These are phyloP conservation scores for Eremothecium coryli DNA, from an alignment of 1,139 yeast species.

Conservation along the genomic window DNA sequence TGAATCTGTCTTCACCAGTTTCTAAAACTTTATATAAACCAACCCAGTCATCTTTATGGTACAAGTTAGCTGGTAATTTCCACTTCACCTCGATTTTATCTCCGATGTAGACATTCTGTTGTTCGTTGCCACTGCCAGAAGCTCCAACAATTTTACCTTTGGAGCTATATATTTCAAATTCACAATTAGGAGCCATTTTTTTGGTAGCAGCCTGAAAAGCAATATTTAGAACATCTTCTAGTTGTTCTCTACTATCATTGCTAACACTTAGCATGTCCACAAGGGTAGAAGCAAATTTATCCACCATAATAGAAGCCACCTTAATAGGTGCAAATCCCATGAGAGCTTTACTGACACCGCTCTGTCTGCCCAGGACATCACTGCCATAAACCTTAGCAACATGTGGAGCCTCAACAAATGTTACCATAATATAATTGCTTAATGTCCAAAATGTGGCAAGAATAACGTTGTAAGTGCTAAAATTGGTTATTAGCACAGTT, in stretches of 20 bases:
- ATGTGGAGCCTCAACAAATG: conserved; percentile 70
- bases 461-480: conserved; percentile 46
- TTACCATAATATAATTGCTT: conserved; percentile 57
- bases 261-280: conserved; percentile 7
- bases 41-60: conserved; percentile 56
- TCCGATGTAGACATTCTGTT: conserved; percentile 14
- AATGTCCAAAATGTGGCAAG: conserved; percentile 62
- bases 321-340: conserved; percentile 30
- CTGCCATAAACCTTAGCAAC: conserved; percentile 74
- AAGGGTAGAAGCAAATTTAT: conserved; percentile 13
- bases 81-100: conserved; percentile 49
- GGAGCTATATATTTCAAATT: conserved; percentile 13
- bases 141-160: conserved; percentile 19
- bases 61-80: conserved; percentile 41
- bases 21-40: conserved; percentile 64
- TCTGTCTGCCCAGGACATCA: conserved; percentile 36
- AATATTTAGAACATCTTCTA: conserved; percentile 19
- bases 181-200: conserved; percentile 21
- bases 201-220: conserved; percentile 20
- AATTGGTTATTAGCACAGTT: conserved; percentile 47
- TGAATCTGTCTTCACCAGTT: conserved; percentile 49
- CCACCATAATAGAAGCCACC: conserved; percentile 20
- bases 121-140: conserved; percentile 31
- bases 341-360: conserved; percentile 58
- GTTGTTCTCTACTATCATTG: conserved; percentile 13